Evolutionary conservation across 2,329 filamentous ascomycete genomes (phyloP).

Genomic region (Parafenestella ontariensis): DNA sequence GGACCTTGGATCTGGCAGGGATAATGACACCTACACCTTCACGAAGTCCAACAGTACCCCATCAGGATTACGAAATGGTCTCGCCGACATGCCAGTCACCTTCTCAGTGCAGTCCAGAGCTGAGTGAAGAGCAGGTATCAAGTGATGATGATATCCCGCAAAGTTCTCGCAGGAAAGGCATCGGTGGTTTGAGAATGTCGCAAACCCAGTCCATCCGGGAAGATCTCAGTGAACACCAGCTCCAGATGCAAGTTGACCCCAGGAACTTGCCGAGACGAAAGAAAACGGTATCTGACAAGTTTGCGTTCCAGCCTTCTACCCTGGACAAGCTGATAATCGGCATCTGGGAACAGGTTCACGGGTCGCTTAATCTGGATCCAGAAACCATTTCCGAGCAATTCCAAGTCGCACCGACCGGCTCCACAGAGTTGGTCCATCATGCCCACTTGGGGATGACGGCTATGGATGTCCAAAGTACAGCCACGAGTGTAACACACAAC

Average conservation of each 20-base stretch:
- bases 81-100: constrained; percentile 10
- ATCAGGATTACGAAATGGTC: constrained; percentile 10
- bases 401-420: constrained; percentile 26
- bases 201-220: constrained; percentile 35
- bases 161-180: constrained; percentile 31
- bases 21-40: constrained; percentile 35
- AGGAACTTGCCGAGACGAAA: constrained; percentile 43
- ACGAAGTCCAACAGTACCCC: constrained; percentile 23
- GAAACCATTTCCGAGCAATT: constrained; percentile 45
- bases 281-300: constrained; percentile 45
- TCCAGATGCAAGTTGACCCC: constrained; percentile 42
- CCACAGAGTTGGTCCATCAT: constrained; percentile 21
- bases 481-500: constrained; percentile 14
- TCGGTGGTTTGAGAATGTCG: constrained; percentile 36
- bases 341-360: constrained; percentile 59
- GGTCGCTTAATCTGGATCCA: constrained; percentile 52
- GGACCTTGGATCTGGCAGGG: constrained; percentile 32
- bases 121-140: constrained; percentile 4
- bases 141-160: constrained; percentile 2
- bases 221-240: constrained; percentile 40
- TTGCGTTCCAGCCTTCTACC: constrained; percentile 56
- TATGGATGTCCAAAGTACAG: constrained; percentile 19
- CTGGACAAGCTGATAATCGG: constrained; percentile 58
- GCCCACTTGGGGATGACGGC: constrained; percentile 10
- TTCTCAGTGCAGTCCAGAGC: constrained; percentile 6